These are phyloP conservation scores for Vicia faba DNA, from an alignment of 306 rosid genomes.

Conservation along the genomic window DNA sequence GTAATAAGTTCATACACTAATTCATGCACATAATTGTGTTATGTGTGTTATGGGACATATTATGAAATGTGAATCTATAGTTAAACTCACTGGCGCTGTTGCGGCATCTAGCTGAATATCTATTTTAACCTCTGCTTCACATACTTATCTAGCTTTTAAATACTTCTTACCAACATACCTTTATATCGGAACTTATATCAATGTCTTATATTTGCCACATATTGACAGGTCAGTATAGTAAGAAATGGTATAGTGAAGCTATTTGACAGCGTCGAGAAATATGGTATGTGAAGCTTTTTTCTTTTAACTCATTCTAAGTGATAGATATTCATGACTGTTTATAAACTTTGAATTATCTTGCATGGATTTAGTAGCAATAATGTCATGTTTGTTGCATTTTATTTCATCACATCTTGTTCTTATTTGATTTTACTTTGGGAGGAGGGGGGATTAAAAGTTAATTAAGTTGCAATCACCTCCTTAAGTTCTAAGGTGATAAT, in stretches of 20 bases:
- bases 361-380: conserved; percentile 23
- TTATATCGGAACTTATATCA: conserved; percentile 10
- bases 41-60: conserved; percentile 13
- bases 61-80: neutral
- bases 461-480: conserved; percentile 12
- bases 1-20: conserved; percentile 13
- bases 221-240: conserved; percentile 69
- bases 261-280: conserved; percentile 90
- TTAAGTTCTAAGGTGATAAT: conserved; percentile 14
- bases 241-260: conserved; percentile 86
- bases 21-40: neutral
- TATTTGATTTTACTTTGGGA: neutral
- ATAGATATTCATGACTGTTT: neutral
- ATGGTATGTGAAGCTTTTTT: conserved; percentile 65
- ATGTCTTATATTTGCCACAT: conserved; percentile 39
- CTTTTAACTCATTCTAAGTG: conserved; percentile 29
- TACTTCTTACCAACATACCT: conserved; percentile 7
- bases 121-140: neutral
- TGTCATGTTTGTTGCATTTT: conserved; percentile 29
- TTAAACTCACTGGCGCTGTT: conserved; percentile 14
- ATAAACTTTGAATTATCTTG: conserved; percentile 2
- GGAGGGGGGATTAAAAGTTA: neutral
- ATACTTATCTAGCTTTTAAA: conserved; percentile 26
- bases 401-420: conserved; percentile 1
- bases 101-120: conserved; percentile 22